phyloP scores from a whole-genome alignment of 768 basidiomycete genomes.

The Mycena indigotica region DNA sequence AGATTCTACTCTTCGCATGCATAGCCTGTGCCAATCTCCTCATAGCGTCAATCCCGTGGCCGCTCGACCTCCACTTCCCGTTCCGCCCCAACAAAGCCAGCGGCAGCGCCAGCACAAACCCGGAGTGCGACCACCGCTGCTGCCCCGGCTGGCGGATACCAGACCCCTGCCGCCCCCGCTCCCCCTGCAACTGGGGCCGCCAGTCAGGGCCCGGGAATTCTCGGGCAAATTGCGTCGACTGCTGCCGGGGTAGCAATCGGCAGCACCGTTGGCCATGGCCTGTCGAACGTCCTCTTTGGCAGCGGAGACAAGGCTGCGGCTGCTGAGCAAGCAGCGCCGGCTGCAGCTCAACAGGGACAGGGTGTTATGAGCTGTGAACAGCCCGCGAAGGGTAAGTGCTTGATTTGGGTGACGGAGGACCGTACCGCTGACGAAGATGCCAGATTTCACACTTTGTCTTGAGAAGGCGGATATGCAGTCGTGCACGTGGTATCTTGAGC shows the following conservation, averaged over 20 bases:
- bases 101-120: slow-evolving; percentile 47
- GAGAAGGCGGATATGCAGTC: slow-evolving; percentile 79
- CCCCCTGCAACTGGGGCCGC: slow-evolving; percentile 43
- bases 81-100: slow-evolving; percentile 43
- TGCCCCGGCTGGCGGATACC: slow-evolving; percentile 45
- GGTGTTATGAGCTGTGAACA: slow-evolving; percentile 62
- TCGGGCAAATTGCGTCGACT: slow-evolving; percentile 86
- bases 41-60: slow-evolving; percentile 77
- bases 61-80: slow-evolving; percentile 57
- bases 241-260: slow-evolving; percentile 90
- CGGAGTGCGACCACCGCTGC: slow-evolving; percentile 26
- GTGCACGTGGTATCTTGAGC: slow-evolving; percentile 86
- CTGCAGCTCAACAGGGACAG: slow-evolving; percentile 44
- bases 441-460: slow-evolving; percentile 84
- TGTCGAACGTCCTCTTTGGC: slow-evolving; percentile 89
- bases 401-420: too few species aligned
- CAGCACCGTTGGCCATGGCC: slow-evolving; percentile 86
- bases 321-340: slow-evolving; percentile 52
- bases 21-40: neutral
- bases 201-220: slow-evolving; percentile 65
- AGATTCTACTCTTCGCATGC: slow-evolving; percentile 26
- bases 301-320: slow-evolving; percentile 56
- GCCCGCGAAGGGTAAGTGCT: slow-evolving; percentile 73
- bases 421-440: slow-evolving; percentile 3
- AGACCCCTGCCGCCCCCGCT: slow-evolving; percentile 46